phyloP scores from a whole-genome alignment of 2,329 filamentous ascomycete genomes.

The Sphaerulina musiva region DNA sequence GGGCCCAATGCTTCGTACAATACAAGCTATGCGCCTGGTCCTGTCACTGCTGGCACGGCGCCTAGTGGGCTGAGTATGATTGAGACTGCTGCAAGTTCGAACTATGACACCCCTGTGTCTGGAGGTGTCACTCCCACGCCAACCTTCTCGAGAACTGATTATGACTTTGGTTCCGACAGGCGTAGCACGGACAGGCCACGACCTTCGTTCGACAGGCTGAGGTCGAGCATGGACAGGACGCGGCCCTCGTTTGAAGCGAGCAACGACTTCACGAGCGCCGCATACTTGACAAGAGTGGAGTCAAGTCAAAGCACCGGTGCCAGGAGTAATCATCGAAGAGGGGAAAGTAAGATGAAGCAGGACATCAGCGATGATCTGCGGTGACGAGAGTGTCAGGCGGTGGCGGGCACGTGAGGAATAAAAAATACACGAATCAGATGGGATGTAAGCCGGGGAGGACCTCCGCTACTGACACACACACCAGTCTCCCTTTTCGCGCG shows the following conservation, averaged over 20 bases:
- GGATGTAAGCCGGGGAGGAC: neutral
- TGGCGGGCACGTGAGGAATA: neutral
- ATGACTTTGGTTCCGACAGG: constrained; percentile 6
- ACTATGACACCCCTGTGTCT: constrained; percentile 7
- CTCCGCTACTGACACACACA: neutral
- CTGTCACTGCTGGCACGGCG: neutral
- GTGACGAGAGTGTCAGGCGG: constrained; percentile 9
- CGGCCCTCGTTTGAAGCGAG: constrained; percentile 79
- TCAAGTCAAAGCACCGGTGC: constrained; percentile 23
- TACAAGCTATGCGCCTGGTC: neutral
- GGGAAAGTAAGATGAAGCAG: constrained; percentile 9
- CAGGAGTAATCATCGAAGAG: neutral
- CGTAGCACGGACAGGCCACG: constrained; percentile 37
- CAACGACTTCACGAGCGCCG: constrained; percentile 86
- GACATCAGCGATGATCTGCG: constrained; percentile 16
- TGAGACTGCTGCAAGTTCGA: constrained; percentile 7
- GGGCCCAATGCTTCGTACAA: constrained; percentile 3
- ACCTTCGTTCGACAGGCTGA: constrained; percentile 81
- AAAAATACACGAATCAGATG: constrained; percentile 2
- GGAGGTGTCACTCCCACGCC: constrained; percentile 22
- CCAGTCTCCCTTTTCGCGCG: constrained; percentile 2
- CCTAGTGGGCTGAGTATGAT: constrained; percentile 8
- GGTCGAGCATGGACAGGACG: constrained; percentile 79
- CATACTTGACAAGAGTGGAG: constrained; percentile 76
- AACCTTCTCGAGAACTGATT: constrained; percentile 16